These are phyloP conservation scores for Nicotiana tabacum DNA, from an alignment of 257 asterid species.

Conservation along the genomic window DNA sequence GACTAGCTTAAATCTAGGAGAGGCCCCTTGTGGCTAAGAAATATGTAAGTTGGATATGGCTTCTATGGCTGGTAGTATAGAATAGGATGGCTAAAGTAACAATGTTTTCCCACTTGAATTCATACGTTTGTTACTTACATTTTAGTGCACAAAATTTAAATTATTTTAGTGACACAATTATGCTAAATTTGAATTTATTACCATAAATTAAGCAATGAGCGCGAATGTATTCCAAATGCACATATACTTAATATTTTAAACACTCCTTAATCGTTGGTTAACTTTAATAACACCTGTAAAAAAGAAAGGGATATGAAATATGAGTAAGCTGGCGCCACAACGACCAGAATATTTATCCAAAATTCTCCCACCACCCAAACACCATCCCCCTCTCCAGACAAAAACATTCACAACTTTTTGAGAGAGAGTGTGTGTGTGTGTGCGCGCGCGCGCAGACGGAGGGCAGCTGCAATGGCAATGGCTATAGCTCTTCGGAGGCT, in stretches of 20 bases:
- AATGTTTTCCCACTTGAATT: not conserved
- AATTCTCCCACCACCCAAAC: constrained; percentile 62
- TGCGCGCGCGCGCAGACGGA: not conserved
- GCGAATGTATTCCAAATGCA: not conserved
- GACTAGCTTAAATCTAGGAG: not conserved
- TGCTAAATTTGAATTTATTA: not conserved
- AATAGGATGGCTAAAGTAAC: not conserved
- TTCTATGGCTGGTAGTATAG: constrained; percentile 9
- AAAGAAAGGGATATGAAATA: not conserved
- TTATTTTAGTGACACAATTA: not conserved
- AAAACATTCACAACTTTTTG: not conserved
- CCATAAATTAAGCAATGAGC: not conserved
- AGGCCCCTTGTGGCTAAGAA: constrained; percentile 22
- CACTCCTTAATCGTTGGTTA: not conserved
- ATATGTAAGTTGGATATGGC: constrained; percentile 22
- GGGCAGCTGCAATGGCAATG: constrained; percentile 50
- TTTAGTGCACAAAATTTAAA: no score
- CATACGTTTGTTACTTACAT: no score
- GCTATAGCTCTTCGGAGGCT: constrained; percentile 82
- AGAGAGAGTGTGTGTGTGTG: no score
- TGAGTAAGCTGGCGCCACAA: constrained; percentile 8
- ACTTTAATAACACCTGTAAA: not conserved
- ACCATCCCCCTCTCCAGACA: constrained; percentile 9
- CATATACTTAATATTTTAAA: not conserved
- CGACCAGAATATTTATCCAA: constrained; percentile 38